Base-by-base conservation (phyloP, 2,329 filamentous ascomycete species). In the Aspergillus hortae region DNA sequence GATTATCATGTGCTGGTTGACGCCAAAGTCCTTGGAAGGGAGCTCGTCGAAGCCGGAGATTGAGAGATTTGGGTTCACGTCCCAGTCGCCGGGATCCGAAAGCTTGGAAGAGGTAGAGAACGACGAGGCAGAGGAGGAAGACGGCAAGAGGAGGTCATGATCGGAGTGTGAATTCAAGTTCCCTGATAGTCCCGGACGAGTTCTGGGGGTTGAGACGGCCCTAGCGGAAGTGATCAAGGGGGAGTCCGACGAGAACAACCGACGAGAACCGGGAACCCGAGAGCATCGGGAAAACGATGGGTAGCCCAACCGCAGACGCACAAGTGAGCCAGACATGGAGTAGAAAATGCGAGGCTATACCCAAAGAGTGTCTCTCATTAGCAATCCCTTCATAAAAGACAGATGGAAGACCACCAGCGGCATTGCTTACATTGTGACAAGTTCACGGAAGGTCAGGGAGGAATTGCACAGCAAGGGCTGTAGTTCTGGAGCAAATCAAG, bases 1-100 rank as follows among this genome's bases (percentile, higher is more conserved):
- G 67, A 97, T 95, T 54, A 90, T 80, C 79, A 97, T 95, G 73
- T 97, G 89, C 71, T 99, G 94, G 63, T 99, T 99, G 62, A 92
- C 86, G 14, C 94, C 94, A 62, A 97, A 97, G 61, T 89, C 86
- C 56, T 82, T 81, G 59, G 88, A 86, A 2, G 89, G 89, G 19
- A 94, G 79, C 65, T 92, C 81, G 27, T 85, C 84, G 74, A 92
- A 92, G 56, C 84, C 81, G 45, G 83, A 83, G 62, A 92, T 88
- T 56, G 84, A 79, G 55, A 85, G 83, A 59, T 90, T 81, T 12
- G 85, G 83, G 58, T 89, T 83, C 51, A 89, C 84, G 64, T 94
- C 89, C 89, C 89, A 92, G 63, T 86, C 84, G n/a, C 53, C 47
- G 14, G 74, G 64, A 9, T 78, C 60, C 12, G 59, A 59, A 14